Evolutionary conservation across 805 yeast species (phyloP).

Genomic region (Starmerella scarabaei): DNA sequence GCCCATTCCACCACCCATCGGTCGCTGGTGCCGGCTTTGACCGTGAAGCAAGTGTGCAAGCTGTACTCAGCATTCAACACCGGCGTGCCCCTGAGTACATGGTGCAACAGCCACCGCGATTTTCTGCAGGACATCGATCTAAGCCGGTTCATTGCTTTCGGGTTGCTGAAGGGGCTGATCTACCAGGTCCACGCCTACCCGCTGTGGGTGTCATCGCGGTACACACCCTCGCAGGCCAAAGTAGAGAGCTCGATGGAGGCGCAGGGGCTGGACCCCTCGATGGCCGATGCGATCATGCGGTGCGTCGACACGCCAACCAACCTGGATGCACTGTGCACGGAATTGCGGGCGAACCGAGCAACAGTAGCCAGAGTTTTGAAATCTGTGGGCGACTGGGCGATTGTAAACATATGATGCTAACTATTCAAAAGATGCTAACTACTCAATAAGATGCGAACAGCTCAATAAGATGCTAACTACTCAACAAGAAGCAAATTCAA

Average conservation of each 20-base stretch:
- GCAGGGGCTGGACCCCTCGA: conserved; percentile 6
- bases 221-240: conserved; percentile 2
- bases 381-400: conserved; percentile 20
- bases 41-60: conserved; percentile 37
- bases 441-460: too few relatives aligned
- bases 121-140: conserved; percentile 57
- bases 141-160: conserved; percentile 75
- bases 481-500: too few relatives aligned
- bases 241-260: conserved; percentile 8
- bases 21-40: conserved; percentile 3
- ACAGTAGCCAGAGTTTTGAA: conserved; percentile 15
- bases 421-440: too few relatives aligned
- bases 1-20: background rate
- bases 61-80: conserved; percentile 68
- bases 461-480: too few relatives aligned
- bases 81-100: conserved; percentile 62
- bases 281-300: conserved; percentile 4
- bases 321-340: conserved; percentile 21
- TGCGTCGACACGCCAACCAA: conserved; percentile 15
- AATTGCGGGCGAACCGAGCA: conserved; percentile 18
- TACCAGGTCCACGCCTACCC: conserved; percentile 75
- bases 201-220: conserved; percentile 24
- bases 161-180: conserved; percentile 66
- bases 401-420: conserved; percentile 11
- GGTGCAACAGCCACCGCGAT: conserved; percentile 60